These are phyloP conservation scores for Chlorella sp. DNA, from an alignment of 139 green algal species.

Conservation along the genomic window DNA sequence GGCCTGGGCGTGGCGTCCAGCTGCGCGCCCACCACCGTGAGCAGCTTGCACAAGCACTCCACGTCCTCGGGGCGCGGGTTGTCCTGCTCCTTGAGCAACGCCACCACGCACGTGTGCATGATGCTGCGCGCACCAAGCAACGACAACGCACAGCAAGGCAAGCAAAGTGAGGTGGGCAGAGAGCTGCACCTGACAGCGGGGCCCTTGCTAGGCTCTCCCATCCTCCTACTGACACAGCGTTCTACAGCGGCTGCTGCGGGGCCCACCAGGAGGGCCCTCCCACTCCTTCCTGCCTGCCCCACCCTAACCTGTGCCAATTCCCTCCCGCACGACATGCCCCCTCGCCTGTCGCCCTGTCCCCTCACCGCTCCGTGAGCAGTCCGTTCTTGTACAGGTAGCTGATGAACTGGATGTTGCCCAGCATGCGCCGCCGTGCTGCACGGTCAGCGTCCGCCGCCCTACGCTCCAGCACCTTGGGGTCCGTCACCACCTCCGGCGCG, in stretches of 20 bases:
- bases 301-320: no score
- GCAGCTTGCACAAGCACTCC: slow-evolving; percentile 94
- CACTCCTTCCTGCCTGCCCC: no score
- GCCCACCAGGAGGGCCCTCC: no score
- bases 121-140: slow-evolving; percentile 3
- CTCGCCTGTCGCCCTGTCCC: no score
- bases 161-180: no score
- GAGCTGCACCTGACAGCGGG: no score
- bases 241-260: no score
- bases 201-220: no score
- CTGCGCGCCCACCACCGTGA: slow-evolving; percentile 72
- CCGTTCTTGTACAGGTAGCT: slow-evolving; percentile 45
- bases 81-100: slow-evolving; percentile 33
- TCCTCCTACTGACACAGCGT: no score
- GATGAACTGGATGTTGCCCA: slow-evolving; percentile 99
- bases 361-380: slow-evolving; percentile 88
- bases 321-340: no score
- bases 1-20: slow-evolving; percentile 18
- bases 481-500: slow-evolving; percentile 37
- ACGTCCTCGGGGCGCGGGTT: slow-evolving; percentile 73
- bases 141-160: neutral
- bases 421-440: slow-evolving; percentile 61
- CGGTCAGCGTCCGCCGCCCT: slow-evolving; percentile 4
- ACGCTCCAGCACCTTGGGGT: slow-evolving; percentile 41
- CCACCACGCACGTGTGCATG: slow-evolving; percentile 70